Evolutionary conservation across 768 basidiomycete species (phyloP), one percentile per base, ranked within the genome.

Genomic region (Suillus plorans): DNA sequence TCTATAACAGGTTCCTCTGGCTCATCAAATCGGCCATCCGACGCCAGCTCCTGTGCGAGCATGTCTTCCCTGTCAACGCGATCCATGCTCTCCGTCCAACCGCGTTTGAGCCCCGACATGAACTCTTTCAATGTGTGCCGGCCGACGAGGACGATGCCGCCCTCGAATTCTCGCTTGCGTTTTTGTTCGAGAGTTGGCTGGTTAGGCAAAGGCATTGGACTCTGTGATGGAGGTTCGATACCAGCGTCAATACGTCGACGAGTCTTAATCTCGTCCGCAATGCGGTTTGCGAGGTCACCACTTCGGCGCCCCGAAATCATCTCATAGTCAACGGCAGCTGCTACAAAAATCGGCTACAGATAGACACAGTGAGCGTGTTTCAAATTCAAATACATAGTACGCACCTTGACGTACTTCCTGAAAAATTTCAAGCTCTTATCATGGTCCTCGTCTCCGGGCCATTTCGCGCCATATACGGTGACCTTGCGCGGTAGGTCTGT

Each of bases 381-480:
- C 58, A 55, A 50, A 64, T 25, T 58, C 42, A 18, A 67, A 67
- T 71, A 68, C 61, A 69, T 31, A 25, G 63, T 53, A 71, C 87
- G 68, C 68, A 97, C 97, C 91, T 97, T 97, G 81, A 98, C 87
- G 79, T 97, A 99, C 82, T 92, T 94, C 76, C 92, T 90, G 81
- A 99, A 99, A 81, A 94, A 94, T 79, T 83, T 89, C 75, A 93
- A 80, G 63, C 88, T 84, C 64, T 91, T 85, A 74, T 95, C 89
- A 67, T 89, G 88, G 73, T 98, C 95, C 70, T 96, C 94, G 76
- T 99, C 97, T 34, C 92, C 95, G 0, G 96, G 96, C 88, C 95
- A 97, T 76, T 92, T 93, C 34, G 87, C 85, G 41, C 90, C 94
- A 70, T 92, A 94, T 22, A 99, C 95, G 9, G 83, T 89, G 64